phyloP scores from a whole-genome alignment of 306 rosid species.

The Lablab purpureus region DNA sequence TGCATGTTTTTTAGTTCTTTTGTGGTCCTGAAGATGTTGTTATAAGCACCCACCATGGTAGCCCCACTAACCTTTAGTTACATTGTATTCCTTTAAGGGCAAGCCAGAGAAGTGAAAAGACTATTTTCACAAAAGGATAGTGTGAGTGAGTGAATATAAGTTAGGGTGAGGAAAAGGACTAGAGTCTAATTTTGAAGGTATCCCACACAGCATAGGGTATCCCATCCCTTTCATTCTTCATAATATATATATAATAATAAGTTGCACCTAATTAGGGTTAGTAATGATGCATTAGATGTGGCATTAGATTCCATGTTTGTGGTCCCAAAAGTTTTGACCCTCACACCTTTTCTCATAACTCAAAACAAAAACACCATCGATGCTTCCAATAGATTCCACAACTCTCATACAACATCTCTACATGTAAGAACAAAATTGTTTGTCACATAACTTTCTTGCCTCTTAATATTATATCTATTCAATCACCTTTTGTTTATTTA shows the following conservation, averaged over 20 bases:
- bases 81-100: conserved; percentile 39
- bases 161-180: conserved; percentile 27
- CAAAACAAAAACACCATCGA: conserved; percentile 46
- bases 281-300: conserved; percentile 22
- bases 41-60: conserved; percentile 30
- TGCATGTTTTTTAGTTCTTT: not conserved
- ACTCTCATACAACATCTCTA: conserved; percentile 25
- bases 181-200: conserved; percentile 20
- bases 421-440: conserved; percentile 44
- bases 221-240: conserved; percentile 35
- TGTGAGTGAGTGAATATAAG: not conserved
- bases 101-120: conserved; percentile 38
- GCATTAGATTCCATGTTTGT: conserved; percentile 42
- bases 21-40: conserved; percentile 44
- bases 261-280: conserved; percentile 28
- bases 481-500: conserved; percentile 21
- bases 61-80: conserved; percentile 41
- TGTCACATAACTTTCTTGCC: conserved; percentile 28
- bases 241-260: not conserved
- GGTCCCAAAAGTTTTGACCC: conserved; percentile 42
- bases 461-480: conserved; percentile 3
- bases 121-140: not conserved
- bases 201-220: conserved; percentile 23
- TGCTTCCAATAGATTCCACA: conserved; percentile 47
- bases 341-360: conserved; percentile 32